Conservation (phyloP, 176 grass and related monocot genomes). For the Avena atlantica region DNA sequence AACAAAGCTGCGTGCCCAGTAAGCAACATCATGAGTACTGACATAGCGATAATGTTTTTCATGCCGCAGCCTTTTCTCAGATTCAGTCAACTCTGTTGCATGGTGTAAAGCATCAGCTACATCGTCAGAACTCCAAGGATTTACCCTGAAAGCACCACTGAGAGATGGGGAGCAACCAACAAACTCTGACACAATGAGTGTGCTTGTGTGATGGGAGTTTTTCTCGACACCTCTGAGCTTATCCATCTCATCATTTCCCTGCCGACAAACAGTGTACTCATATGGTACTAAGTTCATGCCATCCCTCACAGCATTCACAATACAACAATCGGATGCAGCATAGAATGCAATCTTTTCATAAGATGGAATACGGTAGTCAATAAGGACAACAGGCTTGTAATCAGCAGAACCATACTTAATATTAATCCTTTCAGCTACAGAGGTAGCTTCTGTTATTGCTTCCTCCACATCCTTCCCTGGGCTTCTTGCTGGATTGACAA, state of each 20-base stretch:
- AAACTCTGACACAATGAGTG: constrained; percentile 2
- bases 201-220: constrained; percentile 1
- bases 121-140: neutral
- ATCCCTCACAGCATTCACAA: constrained; percentile 13
- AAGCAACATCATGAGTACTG: constrained; percentile 6
- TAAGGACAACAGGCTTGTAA: constrained; percentile 1
- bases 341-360: constrained; percentile 1
- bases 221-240: neutral
- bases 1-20: constrained; percentile 10
- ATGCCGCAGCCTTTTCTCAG: neutral
- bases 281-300: constrained; percentile 9
- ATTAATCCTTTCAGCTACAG: constrained; percentile 21
- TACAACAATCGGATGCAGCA: neutral
- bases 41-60: constrained; percentile 5
- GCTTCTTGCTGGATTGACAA: constrained; percentile 85
- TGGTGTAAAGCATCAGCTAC: neutral
- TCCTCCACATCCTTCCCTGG: constrained; percentile 79
- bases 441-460: constrained; percentile 38
- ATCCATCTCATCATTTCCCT: constrained; percentile 12
- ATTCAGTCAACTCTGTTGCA: neutral
- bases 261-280: neutral
- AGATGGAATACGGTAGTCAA: neutral
- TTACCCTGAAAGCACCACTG: constrained; percentile 13
- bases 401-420: constrained; percentile 32
- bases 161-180: constrained; percentile 13